Evolutionary conservation across 805 yeast genomes (phyloP).

Genomic region (Kodamaea fukazawae): DNA sequence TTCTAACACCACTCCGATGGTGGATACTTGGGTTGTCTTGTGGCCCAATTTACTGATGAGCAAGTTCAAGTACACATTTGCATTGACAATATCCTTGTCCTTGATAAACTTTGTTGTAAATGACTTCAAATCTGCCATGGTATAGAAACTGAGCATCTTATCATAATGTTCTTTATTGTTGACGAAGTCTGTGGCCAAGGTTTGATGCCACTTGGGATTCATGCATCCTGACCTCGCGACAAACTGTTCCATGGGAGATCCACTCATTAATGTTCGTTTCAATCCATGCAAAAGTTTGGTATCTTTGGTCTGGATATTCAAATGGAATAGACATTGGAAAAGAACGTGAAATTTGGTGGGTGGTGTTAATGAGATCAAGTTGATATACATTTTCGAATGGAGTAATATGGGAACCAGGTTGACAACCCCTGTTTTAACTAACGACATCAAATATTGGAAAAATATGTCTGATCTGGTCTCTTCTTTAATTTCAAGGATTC

Average conservation of each 20-base stretch:
- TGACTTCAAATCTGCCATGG: constrained; percentile 23
- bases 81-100: constrained; percentile 27
- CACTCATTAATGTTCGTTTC: constrained; percentile 23
- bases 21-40: constrained; percentile 10
- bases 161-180: constrained; percentile 15
- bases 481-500: constrained; percentile 13
- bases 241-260: constrained; percentile 31
- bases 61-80: constrained; percentile 35
- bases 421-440: constrained; percentile 22
- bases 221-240: constrained; percentile 37
- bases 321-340: constrained; percentile 28
- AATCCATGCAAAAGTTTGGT: constrained; percentile 14
- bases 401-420: constrained; percentile 24
- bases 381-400: constrained; percentile 13
- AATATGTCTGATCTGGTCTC: constrained; percentile 7
- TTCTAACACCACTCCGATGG: constrained; percentile 6
- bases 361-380: constrained; percentile 19
- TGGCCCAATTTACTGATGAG: constrained; percentile 36
- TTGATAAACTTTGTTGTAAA: constrained; percentile 23
- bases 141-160: constrained; percentile 32
- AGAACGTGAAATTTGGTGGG: constrained; percentile 19
- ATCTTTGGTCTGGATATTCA: constrained; percentile 32
- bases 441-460: constrained; percentile 21
- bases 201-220: constrained; percentile 38
- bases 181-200: constrained; percentile 16